phyloP scores from a whole-genome alignment of 768 basidiomycete species.

The Mycena albidolilacea region DNA sequence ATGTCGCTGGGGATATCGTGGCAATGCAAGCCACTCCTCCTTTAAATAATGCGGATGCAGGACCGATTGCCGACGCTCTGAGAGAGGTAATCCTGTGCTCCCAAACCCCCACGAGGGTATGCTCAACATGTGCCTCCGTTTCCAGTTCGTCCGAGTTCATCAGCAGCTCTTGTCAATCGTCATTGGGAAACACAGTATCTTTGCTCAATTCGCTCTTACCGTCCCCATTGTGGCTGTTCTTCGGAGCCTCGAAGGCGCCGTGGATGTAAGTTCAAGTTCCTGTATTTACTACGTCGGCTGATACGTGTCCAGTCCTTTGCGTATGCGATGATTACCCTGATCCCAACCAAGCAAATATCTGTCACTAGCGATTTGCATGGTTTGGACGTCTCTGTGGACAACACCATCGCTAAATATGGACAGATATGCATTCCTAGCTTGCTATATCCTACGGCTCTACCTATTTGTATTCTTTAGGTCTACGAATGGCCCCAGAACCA shows the following conservation, averaged over 20 bases:
- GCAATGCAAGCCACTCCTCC: conserved; percentile 14
- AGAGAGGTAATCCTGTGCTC: not conserved
- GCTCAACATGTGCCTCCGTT: not conserved
- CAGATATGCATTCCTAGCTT: not conserved
- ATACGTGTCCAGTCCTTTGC: not conserved
- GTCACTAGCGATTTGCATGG: not conserved
- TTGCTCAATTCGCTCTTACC: conserved; percentile 8
- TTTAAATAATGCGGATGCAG: not conserved
- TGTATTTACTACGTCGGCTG: not conserved
- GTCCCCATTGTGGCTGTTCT: conserved; percentile 10
- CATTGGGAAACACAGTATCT: conserved; percentile 12
- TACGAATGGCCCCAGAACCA: too few relatives aligned
- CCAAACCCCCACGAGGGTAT: too few relatives aligned
- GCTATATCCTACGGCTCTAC: not conserved
- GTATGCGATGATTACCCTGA: not conserved
- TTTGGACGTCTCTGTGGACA: not conserved
- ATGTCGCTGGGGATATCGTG: not conserved
- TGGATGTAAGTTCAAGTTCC: conserved; percentile 1
- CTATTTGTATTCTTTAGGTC: not conserved
- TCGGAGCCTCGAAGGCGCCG: conserved; percentile 3
- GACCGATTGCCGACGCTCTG: not conserved
- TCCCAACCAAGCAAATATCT: not conserved
- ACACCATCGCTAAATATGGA: not conserved
- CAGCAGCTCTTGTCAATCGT: conserved; percentile 11
- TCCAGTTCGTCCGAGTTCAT: not conserved